Evolutionary conservation across 2,329 filamentous ascomycete species (phyloP).

Genomic region (Chaetomium globosum): DNA sequence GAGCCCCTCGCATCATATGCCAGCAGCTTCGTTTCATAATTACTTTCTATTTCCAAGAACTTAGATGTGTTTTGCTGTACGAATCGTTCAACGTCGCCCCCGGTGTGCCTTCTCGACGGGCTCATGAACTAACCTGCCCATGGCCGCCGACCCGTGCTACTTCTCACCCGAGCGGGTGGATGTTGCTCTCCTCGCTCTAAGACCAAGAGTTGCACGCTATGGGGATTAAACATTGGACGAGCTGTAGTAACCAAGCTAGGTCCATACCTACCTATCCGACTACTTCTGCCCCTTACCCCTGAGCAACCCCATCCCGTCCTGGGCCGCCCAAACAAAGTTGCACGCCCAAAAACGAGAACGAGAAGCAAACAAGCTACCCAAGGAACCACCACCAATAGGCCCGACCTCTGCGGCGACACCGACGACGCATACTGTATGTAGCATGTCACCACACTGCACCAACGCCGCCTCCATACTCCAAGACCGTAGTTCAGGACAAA

Average conservation of each 20-base stretch:
- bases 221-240: slow-evolving; percentile 51
- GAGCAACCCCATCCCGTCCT: background rate
- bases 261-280: no score
- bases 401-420: slow-evolving; percentile 50
- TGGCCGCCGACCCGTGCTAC: slow-evolving; percentile 46
- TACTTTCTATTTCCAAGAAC: slow-evolving; percentile 38
- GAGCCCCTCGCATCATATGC: slow-evolving; percentile 42
- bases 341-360: background rate
- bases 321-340: background rate
- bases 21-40: slow-evolving; percentile 41
- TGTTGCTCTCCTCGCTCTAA: slow-evolving; percentile 52
- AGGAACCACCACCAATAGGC: slow-evolving; percentile 38
- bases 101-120: slow-evolving; percentile 35
- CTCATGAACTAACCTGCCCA: slow-evolving; percentile 43
- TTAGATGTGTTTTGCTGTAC: slow-evolving; percentile 41
- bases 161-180: slow-evolving; percentile 47
- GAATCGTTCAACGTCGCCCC: slow-evolving; percentile 42
- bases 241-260: no score
- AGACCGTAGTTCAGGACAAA: slow-evolving; percentile 45
- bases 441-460: slow-evolving; percentile 47
- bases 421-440: slow-evolving; percentile 50
- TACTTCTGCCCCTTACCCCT: background rate
- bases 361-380: background rate
- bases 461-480: slow-evolving; percentile 49
- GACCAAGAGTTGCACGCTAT: slow-evolving; percentile 48